These are phyloP conservation scores for Penicillium turbatum DNA, from an alignment of 495 filamentous ascomycete genomes.

Conservation along the genomic window DNA sequence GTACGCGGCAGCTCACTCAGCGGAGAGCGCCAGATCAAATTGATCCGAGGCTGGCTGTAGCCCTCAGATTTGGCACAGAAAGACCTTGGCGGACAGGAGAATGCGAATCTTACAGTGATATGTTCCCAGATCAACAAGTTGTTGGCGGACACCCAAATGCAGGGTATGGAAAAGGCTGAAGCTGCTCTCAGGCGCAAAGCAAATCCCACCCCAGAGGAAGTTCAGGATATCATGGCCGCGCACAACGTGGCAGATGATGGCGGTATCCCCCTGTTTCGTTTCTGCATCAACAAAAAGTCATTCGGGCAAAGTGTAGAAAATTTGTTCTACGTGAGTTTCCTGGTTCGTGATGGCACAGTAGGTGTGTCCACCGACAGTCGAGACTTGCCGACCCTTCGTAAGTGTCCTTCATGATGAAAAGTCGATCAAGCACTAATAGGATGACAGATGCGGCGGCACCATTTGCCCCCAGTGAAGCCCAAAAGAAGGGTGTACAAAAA, in stretches of 20 bases:
- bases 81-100: constrained; percentile 69
- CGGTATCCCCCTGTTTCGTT: constrained; percentile 71
- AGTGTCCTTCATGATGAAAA: constrained; percentile 22
- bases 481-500: constrained; percentile 51
- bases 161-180: constrained; percentile 30
- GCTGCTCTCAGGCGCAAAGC: constrained; percentile 25
- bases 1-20: constrained; percentile 61
- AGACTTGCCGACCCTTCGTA: constrained; percentile 69
- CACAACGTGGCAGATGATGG: constrained; percentile 57
- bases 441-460: constrained; percentile 36
- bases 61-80: constrained; percentile 69
- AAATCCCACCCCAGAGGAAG: constrained; percentile 31
- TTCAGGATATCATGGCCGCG: constrained; percentile 46
- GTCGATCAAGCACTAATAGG: constrained; percentile 22
- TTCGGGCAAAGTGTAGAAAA: constrained; percentile 98
- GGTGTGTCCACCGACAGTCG: constrained; percentile 61
- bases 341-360: constrained; percentile 80
- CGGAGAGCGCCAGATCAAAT: constrained; percentile 59
- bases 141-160: constrained; percentile 35
- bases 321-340: constrained; percentile 91
- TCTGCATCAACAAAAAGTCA: constrained; percentile 80
- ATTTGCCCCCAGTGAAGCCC: constrained; percentile 41
- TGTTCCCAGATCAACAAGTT: constrained; percentile 57
- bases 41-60: constrained; percentile 57
- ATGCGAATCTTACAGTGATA: constrained; percentile 66